phyloP scores from a whole-genome alignment of 805 yeast species.

The Groenewaldozyma salmanticensis region DNA sequence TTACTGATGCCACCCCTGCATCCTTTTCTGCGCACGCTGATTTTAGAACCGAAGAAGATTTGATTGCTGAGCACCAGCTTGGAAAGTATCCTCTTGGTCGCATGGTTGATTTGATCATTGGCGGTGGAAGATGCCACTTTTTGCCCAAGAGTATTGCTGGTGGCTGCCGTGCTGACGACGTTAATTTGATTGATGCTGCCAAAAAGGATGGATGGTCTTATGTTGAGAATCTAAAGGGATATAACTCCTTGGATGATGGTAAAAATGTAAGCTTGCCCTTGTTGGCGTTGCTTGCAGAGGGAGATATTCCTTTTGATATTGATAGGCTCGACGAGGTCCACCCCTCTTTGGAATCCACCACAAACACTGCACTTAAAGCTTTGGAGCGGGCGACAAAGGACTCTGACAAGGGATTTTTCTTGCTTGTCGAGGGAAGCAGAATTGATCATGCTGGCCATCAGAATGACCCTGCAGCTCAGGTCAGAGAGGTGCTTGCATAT shows the following conservation, averaged over 20 bases:
- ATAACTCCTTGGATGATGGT: constrained; percentile 50
- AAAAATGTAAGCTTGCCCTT: constrained; percentile 63
- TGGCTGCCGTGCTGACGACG: constrained; percentile 62
- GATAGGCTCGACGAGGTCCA: constrained; percentile 54
- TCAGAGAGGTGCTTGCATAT: constrained; percentile 79
- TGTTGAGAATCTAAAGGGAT: constrained; percentile 48
- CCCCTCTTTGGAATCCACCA: constrained; percentile 77
- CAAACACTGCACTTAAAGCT: constrained; percentile 61
- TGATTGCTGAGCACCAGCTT: constrained; percentile 79
- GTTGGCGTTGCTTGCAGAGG: constrained; percentile 62
- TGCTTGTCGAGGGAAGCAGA: constrained; percentile 83
- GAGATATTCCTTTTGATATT: constrained; percentile 75
- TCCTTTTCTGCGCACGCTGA: constrained; percentile 76
- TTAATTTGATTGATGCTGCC: constrained; percentile 62
- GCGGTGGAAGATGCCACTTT: constrained; percentile 87
- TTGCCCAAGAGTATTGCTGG: constrained; percentile 43
- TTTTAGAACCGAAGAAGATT: constrained; percentile 66
- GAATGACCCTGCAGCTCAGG: constrained; percentile 93
- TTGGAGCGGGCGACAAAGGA: constrained; percentile 57
- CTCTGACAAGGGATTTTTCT: constrained; percentile 75
- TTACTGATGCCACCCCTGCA: constrained; percentile 95
- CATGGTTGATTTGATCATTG: constrained; percentile 73
- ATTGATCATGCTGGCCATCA: constrained; percentile 94
- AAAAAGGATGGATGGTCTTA: constrained; percentile 50
- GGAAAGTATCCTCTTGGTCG: constrained; percentile 76